Base-by-base conservation (phyloP, 345 rosid genomes). In the Durio zibethinus region DNA sequence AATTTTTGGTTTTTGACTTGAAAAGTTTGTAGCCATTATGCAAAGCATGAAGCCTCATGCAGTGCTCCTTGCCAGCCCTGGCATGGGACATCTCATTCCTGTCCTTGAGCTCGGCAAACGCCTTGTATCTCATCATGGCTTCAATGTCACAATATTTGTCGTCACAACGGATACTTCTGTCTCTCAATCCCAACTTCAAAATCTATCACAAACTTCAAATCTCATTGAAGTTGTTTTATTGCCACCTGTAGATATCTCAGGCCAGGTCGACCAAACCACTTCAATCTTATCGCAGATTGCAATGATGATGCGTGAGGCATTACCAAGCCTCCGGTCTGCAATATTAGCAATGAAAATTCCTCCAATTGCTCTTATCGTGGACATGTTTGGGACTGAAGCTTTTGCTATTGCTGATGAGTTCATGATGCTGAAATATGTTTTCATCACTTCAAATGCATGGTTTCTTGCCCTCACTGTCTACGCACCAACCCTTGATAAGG, bases 81-180 rank as follows among this genome's bases (percentile, higher is more conserved):
- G 97, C 69, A 79, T 88, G 87, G 91, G 97, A 31, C 96, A 91
- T 80, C 80, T 89, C 4, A 88, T 87, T 82, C 95, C 94, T 0
- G 82, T 88, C 67, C 77, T 92, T 1, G 93, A 90, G 79, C 91
- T 92, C 0, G 89, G 83, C 27, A 84, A 87, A 45, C 86, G 86
- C 50, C 86, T 89, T 25, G 81, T 80, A 42, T 5, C 75, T 31
- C 77, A 75, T 77, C 88, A 86, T 73, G 83, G 83, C 77, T 84
- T 87, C 67, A 59, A 65, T 25, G 84, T 84, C 42, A 85, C 94
- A 25, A 78, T 89, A 73, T 85, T 89, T 53, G 79, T 88, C 15
- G 85, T 89, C 33, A 77, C 78, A 16, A 35, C 83, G 5, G 81
- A 84, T 70, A 31, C 86, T 40, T 80, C 80, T 47, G 23, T 69